Evolutionary conservation across 805 yeast species (phyloP).

Genomic region (Yamadazyma ubonensis): DNA sequence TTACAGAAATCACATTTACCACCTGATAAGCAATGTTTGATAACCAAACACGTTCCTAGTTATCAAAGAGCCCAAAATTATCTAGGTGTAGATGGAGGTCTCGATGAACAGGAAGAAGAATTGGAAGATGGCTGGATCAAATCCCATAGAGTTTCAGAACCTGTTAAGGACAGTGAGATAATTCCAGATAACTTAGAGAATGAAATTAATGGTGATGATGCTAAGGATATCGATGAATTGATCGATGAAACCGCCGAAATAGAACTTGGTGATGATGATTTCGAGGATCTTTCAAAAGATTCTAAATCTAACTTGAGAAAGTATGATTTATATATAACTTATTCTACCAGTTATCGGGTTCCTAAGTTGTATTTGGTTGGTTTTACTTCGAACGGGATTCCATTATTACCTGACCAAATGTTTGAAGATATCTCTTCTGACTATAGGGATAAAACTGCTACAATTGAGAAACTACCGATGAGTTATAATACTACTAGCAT

Average conservation of each 20-base stretch:
- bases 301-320: constrained; percentile 50
- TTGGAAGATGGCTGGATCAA: constrained; percentile 63
- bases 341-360: constrained; percentile 92
- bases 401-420: constrained; percentile 85
- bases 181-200: constrained; percentile 23
- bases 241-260: constrained; percentile 45
- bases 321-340: constrained; percentile 87
- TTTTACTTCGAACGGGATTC: constrained; percentile 77
- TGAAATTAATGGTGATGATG: constrained; percentile 40
- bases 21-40: constrained; percentile 77
- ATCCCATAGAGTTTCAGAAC: constrained; percentile 39
- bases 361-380: constrained; percentile 94
- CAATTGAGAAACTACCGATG: constrained; percentile 91
- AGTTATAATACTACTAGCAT: constrained; percentile 71
- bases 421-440: constrained; percentile 91
- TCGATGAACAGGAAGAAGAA: constrained; percentile 36
- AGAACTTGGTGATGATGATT: constrained; percentile 32
- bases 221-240: constrained; percentile 39
- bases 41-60: constrained; percentile 88
- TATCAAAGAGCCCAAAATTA: constrained; percentile 64
- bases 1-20: constrained; percentile 71
- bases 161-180: constrained; percentile 18
- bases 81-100: constrained; percentile 43
- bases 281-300: constrained; percentile 23
- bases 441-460: constrained; percentile 92